A percentile compares a stretch with the other conserved stretches of the same genome.
Conservation (phyloP, 805 yeast species). For the Suhomyces emberorum region DNA sequence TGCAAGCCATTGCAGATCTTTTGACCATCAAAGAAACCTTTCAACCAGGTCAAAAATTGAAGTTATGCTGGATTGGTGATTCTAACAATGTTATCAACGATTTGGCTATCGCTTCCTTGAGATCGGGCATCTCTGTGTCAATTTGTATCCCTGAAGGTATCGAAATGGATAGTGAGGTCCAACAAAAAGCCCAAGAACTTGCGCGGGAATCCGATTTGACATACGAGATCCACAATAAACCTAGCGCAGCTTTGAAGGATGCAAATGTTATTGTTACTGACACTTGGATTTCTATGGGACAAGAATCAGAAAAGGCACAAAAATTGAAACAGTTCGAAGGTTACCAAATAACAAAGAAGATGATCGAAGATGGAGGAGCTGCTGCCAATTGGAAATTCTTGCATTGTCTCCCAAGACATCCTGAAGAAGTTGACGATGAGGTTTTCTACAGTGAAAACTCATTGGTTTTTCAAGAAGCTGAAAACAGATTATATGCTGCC, state of each 20-base stretch:
- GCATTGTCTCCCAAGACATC: constrained; percentile 97
- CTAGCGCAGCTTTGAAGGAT: constrained; percentile 64
- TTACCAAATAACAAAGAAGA: constrained; percentile 72
- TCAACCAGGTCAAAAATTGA: constrained; percentile 54
- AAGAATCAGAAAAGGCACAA: constrained; percentile 71
- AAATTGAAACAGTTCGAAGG: constrained; percentile 81
- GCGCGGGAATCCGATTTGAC: constrained; percentile 40
- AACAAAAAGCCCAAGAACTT: constrained; percentile 50
- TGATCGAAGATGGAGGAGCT: constrained; percentile 59
- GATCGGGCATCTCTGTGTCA: constrained; percentile 76
- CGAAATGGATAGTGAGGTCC: constrained; percentile 56
- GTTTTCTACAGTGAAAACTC: constrained; percentile 80
- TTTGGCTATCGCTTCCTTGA: constrained; percentile 81
- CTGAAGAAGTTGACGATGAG: constrained; percentile 90
- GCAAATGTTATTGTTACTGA: constrained; percentile 91
- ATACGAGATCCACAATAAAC: constrained; percentile 65
- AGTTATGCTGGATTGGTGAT: constrained; percentile 95
- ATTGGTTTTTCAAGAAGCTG: constrained; percentile 92
- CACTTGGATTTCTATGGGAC: constrained; percentile 98
- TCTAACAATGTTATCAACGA: constrained; percentile 95
- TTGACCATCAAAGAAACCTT: constrained; percentile 82
- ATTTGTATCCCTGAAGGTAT: constrained; percentile 82
- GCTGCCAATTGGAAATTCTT: constrained; percentile 77
- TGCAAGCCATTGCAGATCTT: constrained; percentile 91
- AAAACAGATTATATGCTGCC: constrained; percentile 93